Evolutionary conservation across 139 green algal species (phyloP).

Genomic region (Closterium sp.): DNA sequence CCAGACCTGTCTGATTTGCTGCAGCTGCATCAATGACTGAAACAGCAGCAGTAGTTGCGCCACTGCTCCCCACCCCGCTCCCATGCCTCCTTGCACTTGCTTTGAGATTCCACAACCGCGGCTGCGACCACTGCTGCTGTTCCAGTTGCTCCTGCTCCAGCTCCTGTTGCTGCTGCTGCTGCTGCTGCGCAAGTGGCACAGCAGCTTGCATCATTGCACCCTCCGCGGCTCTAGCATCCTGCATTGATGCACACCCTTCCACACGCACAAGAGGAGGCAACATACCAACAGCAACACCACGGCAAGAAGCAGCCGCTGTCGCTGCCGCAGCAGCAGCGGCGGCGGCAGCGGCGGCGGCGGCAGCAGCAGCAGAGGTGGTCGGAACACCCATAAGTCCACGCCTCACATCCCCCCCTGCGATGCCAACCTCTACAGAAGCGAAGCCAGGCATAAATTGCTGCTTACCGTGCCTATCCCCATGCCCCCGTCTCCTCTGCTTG

Average conservation of each 20-base stretch:
- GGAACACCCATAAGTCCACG: not conserved
- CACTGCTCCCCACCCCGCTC: not conserved
- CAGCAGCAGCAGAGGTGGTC: not conserved
- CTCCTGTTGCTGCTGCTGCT: not conserved
- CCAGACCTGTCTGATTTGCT: too few species aligned
- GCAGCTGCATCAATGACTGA: too few species aligned
- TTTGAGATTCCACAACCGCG: not conserved
- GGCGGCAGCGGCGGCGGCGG: too few species aligned
- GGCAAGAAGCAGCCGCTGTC: too few species aligned
- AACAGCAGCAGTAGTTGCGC: not conserved
- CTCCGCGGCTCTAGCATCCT: not conserved
- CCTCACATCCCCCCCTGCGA: not conserved
- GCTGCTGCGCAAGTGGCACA: not conserved
- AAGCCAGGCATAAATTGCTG: not conserved
- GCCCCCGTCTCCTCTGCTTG: not conserved
- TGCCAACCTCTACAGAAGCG: not conserved
- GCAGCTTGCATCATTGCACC: not conserved
- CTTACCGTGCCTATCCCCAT: too few species aligned
- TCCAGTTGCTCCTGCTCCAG: not conserved
- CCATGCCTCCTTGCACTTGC: not conserved
- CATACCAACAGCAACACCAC: not conserved
- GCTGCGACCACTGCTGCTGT: not conserved
- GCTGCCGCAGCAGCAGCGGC: too few species aligned
- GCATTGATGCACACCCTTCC: not conserved
- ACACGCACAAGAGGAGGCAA: not conserved